Evolutionary conservation across 495 filamentous ascomycete species (phyloP), one percentile per base, ranked within the genome.

Genomic region (Cercophora samala): DNA sequence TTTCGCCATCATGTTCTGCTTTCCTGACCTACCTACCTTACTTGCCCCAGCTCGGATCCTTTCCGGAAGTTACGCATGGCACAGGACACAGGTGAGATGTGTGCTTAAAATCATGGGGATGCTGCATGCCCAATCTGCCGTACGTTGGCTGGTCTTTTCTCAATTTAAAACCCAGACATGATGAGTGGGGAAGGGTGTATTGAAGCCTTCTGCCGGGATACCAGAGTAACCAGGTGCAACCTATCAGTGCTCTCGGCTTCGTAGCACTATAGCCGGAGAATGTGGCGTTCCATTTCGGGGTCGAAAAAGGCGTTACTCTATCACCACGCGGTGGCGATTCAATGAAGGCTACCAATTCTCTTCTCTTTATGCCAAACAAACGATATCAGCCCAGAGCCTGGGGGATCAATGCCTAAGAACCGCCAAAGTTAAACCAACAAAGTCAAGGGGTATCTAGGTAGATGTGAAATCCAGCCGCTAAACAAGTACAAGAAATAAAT

Each of bases 151-250:
- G 18, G 6, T 21, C 3, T 19, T 56, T 19, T 18, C 53, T 18
- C 22, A 23, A 56, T 56, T 56, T 21, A 56, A 56, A 13, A 18
- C n/a, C n/a, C 53, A 8, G 11, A 18, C 6, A 18, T 8, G 21
- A 21, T 3, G 22, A 53, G 32, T 24, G 32, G 61, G 61, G 23
- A 21, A 63, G 24, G 26, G 61, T 53, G 61, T 5, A 52, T 56
- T 56, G 8, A 56, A 15, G 22, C 18, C 53, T 56, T 56, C 53
- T 56, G 53, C 53, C 53, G 53, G 53, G 53, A 56, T 46, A 46
- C 8, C 37, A 9, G 37, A 17, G 15, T 46, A 13, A 13, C 37
- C 5, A 46, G 37, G 6, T 46, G 37, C 37, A 46, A 46, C 37
- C 37, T 46, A 46, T 46, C 37, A 13, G 11, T 11, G 15, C 37